Conservation (phyloP, 148 eudicot genomes). For the Nyssa sinensis region DNA sequence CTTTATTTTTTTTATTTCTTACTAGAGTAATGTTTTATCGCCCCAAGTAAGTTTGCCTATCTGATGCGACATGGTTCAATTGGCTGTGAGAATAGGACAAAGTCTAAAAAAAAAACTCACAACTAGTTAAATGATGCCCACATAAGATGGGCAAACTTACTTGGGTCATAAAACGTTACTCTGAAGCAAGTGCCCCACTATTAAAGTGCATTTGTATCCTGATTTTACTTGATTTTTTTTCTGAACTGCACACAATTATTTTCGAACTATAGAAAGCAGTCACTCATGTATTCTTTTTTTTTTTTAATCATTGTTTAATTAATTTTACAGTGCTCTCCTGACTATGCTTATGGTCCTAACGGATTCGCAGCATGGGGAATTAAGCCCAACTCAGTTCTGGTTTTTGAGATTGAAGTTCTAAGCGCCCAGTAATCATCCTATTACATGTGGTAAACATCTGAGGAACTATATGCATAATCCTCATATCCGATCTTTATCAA, state of each 20-base stretch:
- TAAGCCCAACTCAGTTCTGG: constrained; percentile 74
- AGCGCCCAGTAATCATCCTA: constrained; percentile 33
- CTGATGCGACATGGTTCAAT: too few relatives aligned
- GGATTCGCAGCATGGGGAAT: constrained; percentile 97
- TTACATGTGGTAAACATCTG: neutral
- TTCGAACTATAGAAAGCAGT: too few relatives aligned
- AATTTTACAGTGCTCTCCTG: constrained; percentile 83
- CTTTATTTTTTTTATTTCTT: neutral
- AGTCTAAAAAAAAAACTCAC: too few relatives aligned
- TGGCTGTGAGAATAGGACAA: neutral
- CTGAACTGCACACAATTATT: too few relatives aligned
- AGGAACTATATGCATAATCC: neutral
- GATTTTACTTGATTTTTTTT: too few relatives aligned
- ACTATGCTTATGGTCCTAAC: constrained; percentile 73
- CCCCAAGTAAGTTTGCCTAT: too few relatives aligned
- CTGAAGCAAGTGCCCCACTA: too few relatives aligned
- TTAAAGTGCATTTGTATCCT: too few relatives aligned
- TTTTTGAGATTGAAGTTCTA: constrained; percentile 91
- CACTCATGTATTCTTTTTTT: neutral
- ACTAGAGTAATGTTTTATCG: too few relatives aligned
- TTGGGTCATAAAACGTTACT: too few relatives aligned
- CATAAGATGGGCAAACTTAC: too few relatives aligned
- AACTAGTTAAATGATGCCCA: neutral
- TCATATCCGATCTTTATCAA: too few relatives aligned
- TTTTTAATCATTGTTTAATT: neutral